Percentiles rank a stretch among this genome's conserved stretches.
Evolutionary conservation across 192 early-diverging fungal species (phyloP).

Genomic region (Gonapodya sp.): DNA sequence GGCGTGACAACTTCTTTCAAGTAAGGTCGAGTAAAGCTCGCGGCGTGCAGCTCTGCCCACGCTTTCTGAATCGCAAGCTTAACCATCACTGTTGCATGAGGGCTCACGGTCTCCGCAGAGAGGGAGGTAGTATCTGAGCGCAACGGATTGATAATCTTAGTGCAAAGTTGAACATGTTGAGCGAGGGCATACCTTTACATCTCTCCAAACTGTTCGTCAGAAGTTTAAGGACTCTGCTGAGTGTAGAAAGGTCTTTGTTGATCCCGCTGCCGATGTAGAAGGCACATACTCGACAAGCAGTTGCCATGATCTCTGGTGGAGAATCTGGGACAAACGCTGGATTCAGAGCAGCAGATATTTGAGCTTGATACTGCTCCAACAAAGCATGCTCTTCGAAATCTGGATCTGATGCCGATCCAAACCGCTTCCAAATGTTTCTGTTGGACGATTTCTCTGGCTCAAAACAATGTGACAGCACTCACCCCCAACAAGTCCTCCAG

Average conservation of each 20-base stretch:
- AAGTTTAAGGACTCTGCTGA: slow-evolving; percentile 56
- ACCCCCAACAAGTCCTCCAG: slow-evolving; percentile 67
- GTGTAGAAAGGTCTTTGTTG: slow-evolving; percentile 62
- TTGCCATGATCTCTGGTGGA: slow-evolving; percentile 58
- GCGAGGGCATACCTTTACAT: slow-evolving; percentile 51
- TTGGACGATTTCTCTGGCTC: background rate
- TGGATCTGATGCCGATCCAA: slow-evolving; percentile 71
- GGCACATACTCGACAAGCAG: slow-evolving; percentile 71
- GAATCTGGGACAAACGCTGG: slow-evolving; percentile 72
- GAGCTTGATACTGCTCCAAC: slow-evolving; percentile 87
- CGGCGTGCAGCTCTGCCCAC: slow-evolving; percentile 69
- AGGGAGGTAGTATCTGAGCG: slow-evolving; percentile 30
- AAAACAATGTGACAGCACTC: background rate
- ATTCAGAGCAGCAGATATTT: slow-evolving; percentile 83
- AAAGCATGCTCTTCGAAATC: slow-evolving; percentile 73
- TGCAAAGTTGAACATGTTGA: slow-evolving; percentile 30
- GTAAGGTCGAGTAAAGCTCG: slow-evolving; percentile 51
- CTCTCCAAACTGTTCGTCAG: slow-evolving; percentile 37
- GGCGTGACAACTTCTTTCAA: slow-evolving; percentile 53
- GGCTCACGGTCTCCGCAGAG: slow-evolving; percentile 31
- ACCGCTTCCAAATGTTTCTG: slow-evolving; percentile 27
- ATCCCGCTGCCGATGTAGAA: slow-evolving; percentile 83
- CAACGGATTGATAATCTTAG: slow-evolving; percentile 5
- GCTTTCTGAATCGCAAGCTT: slow-evolving; percentile 63
- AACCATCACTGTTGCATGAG: slow-evolving; percentile 72